phyloP scores from a whole-genome alignment of 2,329 filamentous ascomycete species.

The Xylariaceae sp. region DNA sequence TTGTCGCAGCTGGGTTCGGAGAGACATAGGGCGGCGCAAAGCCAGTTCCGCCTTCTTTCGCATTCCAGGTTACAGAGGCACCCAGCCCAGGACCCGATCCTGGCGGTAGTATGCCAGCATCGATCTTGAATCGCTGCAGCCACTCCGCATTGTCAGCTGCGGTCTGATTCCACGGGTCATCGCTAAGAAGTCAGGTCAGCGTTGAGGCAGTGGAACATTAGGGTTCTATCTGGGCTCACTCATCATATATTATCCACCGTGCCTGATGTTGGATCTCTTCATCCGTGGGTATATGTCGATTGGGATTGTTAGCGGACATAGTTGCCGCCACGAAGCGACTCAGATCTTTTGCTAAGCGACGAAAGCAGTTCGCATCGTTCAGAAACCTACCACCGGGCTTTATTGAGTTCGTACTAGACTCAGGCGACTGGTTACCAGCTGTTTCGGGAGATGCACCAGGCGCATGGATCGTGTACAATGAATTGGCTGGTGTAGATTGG shows the following conservation, averaged over 20 bases:
- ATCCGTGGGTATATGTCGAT: conserved; percentile 62
- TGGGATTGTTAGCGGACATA: conserved; percentile 66
- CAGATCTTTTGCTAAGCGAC: conserved; percentile 59
- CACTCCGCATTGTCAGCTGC: conserved; percentile 68
- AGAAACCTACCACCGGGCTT: conserved; percentile 53
- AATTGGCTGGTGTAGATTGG: conserved; percentile 3
- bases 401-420: conserved; percentile 23
- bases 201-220: not conserved
- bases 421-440: conserved; percentile 14
- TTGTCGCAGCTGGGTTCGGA: conserved; percentile 46
- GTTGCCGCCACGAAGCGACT: conserved; percentile 57
- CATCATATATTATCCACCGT: conserved; percentile 67
- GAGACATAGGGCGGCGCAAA: conserved; percentile 62
- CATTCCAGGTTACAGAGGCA: conserved; percentile 49
- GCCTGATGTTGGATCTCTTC: conserved; percentile 69
- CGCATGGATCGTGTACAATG: not conserved
- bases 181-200: conserved; percentile 44
- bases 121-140: conserved; percentile 67
- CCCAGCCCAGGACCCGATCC: conserved; percentile 58
- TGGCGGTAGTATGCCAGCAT: conserved; percentile 57
- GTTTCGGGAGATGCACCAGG: conserved; percentile 1
- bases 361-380: conserved; percentile 66
- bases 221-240: conserved; percentile 49
- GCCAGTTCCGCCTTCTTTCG: conserved; percentile 57
- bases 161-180: conserved; percentile 69